Conservation (phyloP, 2,329 filamentous ascomycete species). For the Ophiosphaerella korrae region DNA sequence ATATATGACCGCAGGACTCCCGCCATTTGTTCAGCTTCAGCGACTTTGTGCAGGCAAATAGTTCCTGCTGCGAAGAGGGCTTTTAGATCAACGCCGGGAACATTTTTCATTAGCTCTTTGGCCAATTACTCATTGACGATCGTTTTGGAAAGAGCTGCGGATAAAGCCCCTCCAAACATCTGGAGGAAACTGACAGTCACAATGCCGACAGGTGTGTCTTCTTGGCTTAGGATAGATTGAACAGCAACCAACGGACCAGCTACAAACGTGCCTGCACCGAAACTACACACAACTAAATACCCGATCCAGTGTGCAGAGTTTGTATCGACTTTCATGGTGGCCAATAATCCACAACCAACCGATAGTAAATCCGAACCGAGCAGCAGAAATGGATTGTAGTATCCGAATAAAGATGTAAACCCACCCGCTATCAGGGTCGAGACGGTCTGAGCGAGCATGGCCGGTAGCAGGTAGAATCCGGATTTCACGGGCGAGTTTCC, state of each 20-base stretch:
- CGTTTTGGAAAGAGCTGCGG: constrained; percentile 67
- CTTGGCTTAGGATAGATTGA: constrained; percentile 44
- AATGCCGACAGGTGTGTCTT: constrained; percentile 48
- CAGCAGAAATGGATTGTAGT: constrained; percentile 44
- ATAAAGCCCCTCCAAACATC: constrained; percentile 66
- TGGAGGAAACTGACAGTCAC: constrained; percentile 62
- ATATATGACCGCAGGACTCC: constrained; percentile 67
- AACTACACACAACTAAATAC: constrained; percentile 38
- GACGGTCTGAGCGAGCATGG: constrained; percentile 48
- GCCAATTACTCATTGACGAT: constrained; percentile 69
- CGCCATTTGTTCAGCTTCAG: constrained; percentile 56
- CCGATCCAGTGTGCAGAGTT: constrained; percentile 29
- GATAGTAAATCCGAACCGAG: constrained; percentile 31
- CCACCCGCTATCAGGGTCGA: constrained; percentile 39
- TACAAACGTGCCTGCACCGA: constrained; percentile 48
- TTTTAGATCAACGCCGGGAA: constrained; percentile 45
- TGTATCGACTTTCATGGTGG: constrained; percentile 19
- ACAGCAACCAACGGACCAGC: constrained; percentile 48
- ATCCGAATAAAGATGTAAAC: constrained; percentile 38
- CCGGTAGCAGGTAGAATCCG: constrained; percentile 25
- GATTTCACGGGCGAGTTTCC: constrained; percentile 17
- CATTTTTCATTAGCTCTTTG: constrained; percentile 50
- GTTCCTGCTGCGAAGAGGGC: constrained; percentile 53
- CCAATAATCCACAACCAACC: constrained; percentile 30
- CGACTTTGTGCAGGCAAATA: constrained; percentile 60